phyloP scores from a whole-genome alignment of 2,329 filamentous ascomycete genomes.

The Fonsecaea erecta region DNA sequence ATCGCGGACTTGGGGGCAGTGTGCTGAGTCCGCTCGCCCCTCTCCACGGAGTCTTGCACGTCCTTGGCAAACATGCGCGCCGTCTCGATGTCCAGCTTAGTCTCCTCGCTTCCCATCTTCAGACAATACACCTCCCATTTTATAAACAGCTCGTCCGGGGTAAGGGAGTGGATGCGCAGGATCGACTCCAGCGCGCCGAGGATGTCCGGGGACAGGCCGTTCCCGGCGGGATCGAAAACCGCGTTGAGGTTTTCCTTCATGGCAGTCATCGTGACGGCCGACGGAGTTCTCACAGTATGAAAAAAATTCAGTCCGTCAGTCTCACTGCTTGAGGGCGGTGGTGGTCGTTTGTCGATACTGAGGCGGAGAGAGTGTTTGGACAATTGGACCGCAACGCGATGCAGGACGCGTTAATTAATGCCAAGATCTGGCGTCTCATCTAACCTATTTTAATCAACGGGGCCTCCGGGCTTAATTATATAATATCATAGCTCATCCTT shows the following conservation, averaged over 20 bases:
- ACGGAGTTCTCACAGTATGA: not conserved
- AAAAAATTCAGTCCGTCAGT: too few relatives aligned
- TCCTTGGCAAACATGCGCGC: slow-evolving; percentile 82
- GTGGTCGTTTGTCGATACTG: not conserved
- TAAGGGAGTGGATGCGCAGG: slow-evolving; percentile 78
- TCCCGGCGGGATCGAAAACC: slow-evolving; percentile 61
- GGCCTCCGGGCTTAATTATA: not conserved
- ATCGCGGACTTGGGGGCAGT: slow-evolving; percentile 57
- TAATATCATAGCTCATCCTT: too few relatives aligned
- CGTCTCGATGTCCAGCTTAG: slow-evolving; percentile 70
- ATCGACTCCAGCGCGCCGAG: slow-evolving; percentile 82
- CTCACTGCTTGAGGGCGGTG: not conserved
- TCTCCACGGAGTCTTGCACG: slow-evolving; percentile 81
- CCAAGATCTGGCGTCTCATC: slow-evolving; percentile 1
- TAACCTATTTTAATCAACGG: not conserved
- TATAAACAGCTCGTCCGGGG: slow-evolving; percentile 86
- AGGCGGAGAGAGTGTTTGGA: not conserved
- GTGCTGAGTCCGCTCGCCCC: slow-evolving; percentile 70
- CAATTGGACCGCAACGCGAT: not conserved
- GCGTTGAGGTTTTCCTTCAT: slow-evolving; percentile 60
- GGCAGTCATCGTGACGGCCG: slow-evolving; percentile 49
- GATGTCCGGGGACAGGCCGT: slow-evolving; percentile 74
- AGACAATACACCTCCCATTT: slow-evolving; percentile 99
- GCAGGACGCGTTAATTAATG: slow-evolving; percentile 12
- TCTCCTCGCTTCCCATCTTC: slow-evolving; percentile 84